Conservation (phyloP, 371 early-diverging fungal species). For the Zychaea mexicana region DNA sequence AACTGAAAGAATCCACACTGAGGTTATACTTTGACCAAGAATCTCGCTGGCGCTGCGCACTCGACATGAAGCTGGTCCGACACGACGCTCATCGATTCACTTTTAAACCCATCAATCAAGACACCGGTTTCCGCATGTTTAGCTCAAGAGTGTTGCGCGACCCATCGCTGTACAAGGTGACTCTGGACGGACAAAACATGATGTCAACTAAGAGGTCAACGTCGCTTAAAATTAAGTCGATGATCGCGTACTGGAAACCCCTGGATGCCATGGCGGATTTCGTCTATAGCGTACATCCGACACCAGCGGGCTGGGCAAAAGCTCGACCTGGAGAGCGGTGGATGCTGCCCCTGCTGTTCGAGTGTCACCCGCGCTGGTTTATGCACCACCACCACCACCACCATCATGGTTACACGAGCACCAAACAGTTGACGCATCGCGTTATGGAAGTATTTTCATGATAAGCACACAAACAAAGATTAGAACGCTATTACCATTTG, state of each 20-base stretch:
- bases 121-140: not conserved
- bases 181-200: not conserved
- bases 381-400: constrained; percentile 2
- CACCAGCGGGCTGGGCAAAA: not conserved
- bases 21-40: constrained; percentile 1
- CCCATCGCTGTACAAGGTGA: not conserved
- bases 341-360: not conserved
- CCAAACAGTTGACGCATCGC: not conserved
- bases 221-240: not conserved
- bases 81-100: not conserved
- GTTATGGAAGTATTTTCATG: not conserved
- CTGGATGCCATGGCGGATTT: not conserved
- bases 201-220: not conserved
- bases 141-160: constrained; percentile 7
- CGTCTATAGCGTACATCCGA: not conserved
- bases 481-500: no score
- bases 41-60: not conserved
- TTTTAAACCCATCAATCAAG: not conserved
- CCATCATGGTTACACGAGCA: not conserved
- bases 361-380: not conserved
- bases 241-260: not conserved
- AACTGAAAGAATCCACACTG: not conserved
- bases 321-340: not conserved
- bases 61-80: not conserved
- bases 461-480: not conserved